Conservation (phyloP, 2,329 filamentous ascomycete species). For the Diplocarpon mali region DNA sequence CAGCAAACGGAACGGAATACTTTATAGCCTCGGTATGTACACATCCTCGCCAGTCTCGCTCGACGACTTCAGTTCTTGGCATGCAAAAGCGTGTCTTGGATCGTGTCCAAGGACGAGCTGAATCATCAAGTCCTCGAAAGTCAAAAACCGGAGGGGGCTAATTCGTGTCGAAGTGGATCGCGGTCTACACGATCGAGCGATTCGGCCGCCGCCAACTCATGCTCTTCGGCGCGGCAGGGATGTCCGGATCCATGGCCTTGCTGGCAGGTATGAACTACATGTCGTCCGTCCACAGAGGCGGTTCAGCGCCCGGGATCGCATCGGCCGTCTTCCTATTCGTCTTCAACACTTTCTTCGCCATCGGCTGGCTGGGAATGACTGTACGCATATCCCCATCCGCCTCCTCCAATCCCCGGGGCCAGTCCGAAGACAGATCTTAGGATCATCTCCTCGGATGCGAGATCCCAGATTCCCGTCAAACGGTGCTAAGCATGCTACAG, state of each 20-base stretch:
- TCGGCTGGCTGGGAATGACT: slow-evolving; percentile 41
- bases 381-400: too few relatives aligned
- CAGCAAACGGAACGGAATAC: slow-evolving; percentile 38
- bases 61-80: too few relatives aligned
- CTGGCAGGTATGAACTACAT: slow-evolving; percentile 29
- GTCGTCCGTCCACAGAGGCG: slow-evolving; percentile 32
- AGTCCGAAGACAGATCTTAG: too few relatives aligned
- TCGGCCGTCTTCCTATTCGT: slow-evolving; percentile 32
- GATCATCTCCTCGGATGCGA: too few relatives aligned
- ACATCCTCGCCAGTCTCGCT: too few relatives aligned
- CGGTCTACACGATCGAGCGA: slow-evolving; percentile 36
- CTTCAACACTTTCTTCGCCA: slow-evolving; percentile 42
- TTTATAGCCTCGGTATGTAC: slow-evolving; percentile 27
- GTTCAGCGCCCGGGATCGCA: slow-evolving; percentile 23
- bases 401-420: too few relatives aligned
- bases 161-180: slow-evolving; percentile 19
- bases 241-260: slow-evolving; percentile 55
- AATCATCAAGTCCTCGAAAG: too few relatives aligned
- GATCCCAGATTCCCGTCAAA: too few relatives aligned
- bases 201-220: slow-evolving; percentile 60
- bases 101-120: too few relatives aligned
- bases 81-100: too few relatives aligned
- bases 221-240: slow-evolving; percentile 55
- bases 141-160: too few relatives aligned
- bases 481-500: too few relatives aligned